Evolutionary conservation across 768 basidiomycete species (phyloP), one percentile per base, ranked within the genome.

Genomic region (Suillus discolor): DNA sequence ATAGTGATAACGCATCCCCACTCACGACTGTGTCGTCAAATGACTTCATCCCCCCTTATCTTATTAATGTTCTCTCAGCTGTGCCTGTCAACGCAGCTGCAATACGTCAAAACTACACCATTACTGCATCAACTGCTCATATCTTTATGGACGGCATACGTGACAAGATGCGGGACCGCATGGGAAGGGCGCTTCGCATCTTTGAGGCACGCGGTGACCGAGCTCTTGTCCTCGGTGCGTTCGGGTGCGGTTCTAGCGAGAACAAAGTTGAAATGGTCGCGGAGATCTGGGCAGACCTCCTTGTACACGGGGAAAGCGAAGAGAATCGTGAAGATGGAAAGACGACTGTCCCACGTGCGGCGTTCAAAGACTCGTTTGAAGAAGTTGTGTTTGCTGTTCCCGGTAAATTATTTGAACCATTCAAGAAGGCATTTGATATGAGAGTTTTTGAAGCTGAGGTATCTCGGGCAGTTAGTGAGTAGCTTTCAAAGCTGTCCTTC

Each of bases 271-370:
- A 78, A 60, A 77, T 75, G 71, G 75, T 84, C 34, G 82, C 80
- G 20, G 71, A 75, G 57, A 76, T 83, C 34, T 84, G 83, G 82
- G 82, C 83, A 16, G 81, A 82, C 71, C 68, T 84, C 16, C 71
- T 84, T 20, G 76, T 77, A 6, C 81, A 76, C 28, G 80, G 77
- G 7, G 73, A 70, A 6, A 51, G 61, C 20, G 73, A 76, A 57
- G 72, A 69, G 65, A 71, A 60, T 25, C 45, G 62, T 28, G 67
- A 66, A 45, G 69, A 51, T 62, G 59, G 60, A 9, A 67, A 67
- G 63, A 73, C 68, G 15, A 68, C 65, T 45, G 66, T 28, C n/a
- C 57, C n/a, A 23, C 61, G 62, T 5, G 78, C 80, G 51, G 72
- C 75, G 63, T 83, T 83, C 72, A 77, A 76, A 65, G 70, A 77